Evolutionary conservation across 768 basidiomycete species (phyloP), one percentile per base, ranked within the genome.

Genomic region (Hygrophorus russula): DNA sequence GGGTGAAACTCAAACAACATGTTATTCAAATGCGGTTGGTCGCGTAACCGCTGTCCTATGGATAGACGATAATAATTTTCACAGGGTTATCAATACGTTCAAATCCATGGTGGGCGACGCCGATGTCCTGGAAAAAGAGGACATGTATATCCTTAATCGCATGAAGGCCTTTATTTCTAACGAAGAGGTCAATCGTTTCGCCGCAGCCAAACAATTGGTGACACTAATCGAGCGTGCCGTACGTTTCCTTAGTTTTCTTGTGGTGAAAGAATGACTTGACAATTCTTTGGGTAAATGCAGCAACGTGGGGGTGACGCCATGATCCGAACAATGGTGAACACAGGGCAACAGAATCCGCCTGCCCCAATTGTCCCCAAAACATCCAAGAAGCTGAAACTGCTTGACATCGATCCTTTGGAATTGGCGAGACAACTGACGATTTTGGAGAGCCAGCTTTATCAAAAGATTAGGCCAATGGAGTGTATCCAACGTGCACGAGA

Each of bases 371-470:
- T 80, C 7, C 91, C 91, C 1, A 84, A 77, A 59, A 63, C 70
- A 31, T 68, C 62, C 46, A 81, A 78, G 65, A 83, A 78, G 60
- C 60, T 93, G 47, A 90, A 88, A 49, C 66, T 98, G 9, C 62
- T 78, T 15, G 94, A 98, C 55, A 75, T 98, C 39, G 86, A 94
- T 51, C 71, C 92, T 1, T 61, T 91, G 44, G 94, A 98, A 61
- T 60, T 98, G 13, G 94, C 93, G 0, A 74, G 94, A 20, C 94
- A 98, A 58, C 64, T 98, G 48, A 97, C 94, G 1, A 80, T 96
- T 46, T 71, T 93, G 67, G 94, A 98, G 61, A 85, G 82, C 50
- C 68, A 73, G 37, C 63, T 93, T 33, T 98, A 90, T 64, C 82
- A 84, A 61, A 80, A 76, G 59, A 94, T 98, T 52, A 78, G 79